Evolutionary conservation across 2,329 filamentous ascomycete species (phyloP).

Genomic region (Pseudogymnoascus sp.): DNA sequence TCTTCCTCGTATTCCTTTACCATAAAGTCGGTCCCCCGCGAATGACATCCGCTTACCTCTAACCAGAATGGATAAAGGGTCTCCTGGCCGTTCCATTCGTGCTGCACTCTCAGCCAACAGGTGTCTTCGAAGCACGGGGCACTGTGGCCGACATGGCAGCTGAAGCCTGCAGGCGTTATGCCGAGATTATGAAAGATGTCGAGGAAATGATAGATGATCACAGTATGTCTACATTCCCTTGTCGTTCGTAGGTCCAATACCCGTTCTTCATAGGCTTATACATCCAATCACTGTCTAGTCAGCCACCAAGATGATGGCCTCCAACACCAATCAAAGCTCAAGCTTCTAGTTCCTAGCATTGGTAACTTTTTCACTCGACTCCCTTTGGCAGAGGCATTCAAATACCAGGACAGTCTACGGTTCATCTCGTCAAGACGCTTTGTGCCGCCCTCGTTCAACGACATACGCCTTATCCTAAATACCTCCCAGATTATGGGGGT

Average conservation of each 20-base stretch:
- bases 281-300: constrained; percentile 39
- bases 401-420: constrained; percentile 76
- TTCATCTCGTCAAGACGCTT: constrained; percentile 87
- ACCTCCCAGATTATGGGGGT: constrained; percentile 90
- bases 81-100: constrained; percentile 93
- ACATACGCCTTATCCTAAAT: constrained; percentile 86
- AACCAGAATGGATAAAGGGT: constrained; percentile 87
- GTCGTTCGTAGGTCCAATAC: constrained; percentile 3
- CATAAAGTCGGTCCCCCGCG: background rate
- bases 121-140: constrained; percentile 63
- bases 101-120: constrained; percentile 87
- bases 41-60: constrained; percentile 8
- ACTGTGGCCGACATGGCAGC: constrained; percentile 64
- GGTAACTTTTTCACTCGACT: constrained; percentile 91
- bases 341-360: constrained; percentile 80
- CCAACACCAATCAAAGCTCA: constrained; percentile 75
- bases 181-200: constrained; percentile 90
- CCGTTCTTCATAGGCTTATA: background rate
- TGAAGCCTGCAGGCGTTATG: constrained; percentile 79
- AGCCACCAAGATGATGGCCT: constrained; percentile 57
- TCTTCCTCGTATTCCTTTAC: background rate
- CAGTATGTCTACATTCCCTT: constrained; percentile 43
- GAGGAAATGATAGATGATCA: constrained; percentile 88
- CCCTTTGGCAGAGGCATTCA: constrained; percentile 81
- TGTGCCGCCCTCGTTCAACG: constrained; percentile 94